phyloP scores from a whole-genome alignment of 345 rosid genomes.

The Corchorus capsularis region DNA sequence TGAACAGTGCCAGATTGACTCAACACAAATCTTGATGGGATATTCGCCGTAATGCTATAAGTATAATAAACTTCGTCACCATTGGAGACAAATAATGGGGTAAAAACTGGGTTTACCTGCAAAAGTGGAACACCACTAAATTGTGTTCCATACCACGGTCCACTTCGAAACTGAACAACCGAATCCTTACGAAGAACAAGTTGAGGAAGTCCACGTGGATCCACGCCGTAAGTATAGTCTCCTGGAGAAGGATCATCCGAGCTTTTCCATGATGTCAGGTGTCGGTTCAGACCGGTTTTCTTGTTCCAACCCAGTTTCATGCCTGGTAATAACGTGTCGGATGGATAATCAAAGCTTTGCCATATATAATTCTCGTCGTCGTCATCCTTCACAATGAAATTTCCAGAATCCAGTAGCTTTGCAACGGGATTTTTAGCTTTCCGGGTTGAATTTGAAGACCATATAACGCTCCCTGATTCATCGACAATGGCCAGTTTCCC shows the following conservation, averaged over 20 bases:
- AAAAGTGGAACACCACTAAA: constrained; percentile 32
- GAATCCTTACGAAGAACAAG: constrained; percentile 11
- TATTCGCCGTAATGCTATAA: constrained; percentile 10
- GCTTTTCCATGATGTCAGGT: constrained; percentile 44
- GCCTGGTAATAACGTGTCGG: constrained; percentile 44
- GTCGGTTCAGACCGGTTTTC: constrained; percentile 13
- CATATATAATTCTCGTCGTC: constrained; percentile 32
- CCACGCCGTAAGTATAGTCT: constrained; percentile 12
- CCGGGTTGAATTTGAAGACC: constrained; percentile 13
- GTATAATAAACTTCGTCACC: constrained; percentile 15
- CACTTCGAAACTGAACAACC: neutral
- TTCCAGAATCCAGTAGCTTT: constrained; percentile 32
- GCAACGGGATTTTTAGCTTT: neutral
- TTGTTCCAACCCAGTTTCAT: constrained; percentile 52
- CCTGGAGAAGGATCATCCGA: constrained; percentile 27
- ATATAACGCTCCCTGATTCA: neutral
- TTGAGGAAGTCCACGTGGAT: constrained; percentile 19
- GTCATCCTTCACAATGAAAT: constrained; percentile 38
- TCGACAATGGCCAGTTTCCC: constrained; percentile 25
- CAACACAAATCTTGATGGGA: neutral
- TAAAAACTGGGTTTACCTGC: constrained; percentile 20
- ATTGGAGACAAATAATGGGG: constrained; percentile 15
- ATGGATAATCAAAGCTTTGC: constrained; percentile 59
- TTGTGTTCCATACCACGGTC: constrained; percentile 30
- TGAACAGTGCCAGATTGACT: constrained; percentile 20